A percentile compares a stretch with the other conserved stretches of the same genome.
Conservation (phyloP, 2,329 filamentous ascomycete genomes). For the Xylariaceae sp. region DNA sequence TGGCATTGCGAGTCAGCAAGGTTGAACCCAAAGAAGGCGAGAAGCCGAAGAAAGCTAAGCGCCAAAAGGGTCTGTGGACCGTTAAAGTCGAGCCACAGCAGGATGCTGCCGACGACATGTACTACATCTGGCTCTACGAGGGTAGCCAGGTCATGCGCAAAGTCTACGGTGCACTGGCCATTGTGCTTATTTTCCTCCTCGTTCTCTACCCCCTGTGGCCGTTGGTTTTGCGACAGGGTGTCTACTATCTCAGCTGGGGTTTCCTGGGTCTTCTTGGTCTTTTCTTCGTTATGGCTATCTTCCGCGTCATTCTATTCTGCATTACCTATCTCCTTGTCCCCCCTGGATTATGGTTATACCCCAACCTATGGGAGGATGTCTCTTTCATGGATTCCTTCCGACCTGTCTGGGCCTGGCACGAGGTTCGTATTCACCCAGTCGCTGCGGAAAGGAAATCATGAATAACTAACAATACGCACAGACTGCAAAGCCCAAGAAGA, state of each 20-base stretch:
- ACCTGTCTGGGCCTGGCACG: slow-evolving; percentile 96
- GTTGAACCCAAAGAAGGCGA: slow-evolving; percentile 72
- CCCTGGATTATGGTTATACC: slow-evolving; percentile 95
- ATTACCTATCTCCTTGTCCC: slow-evolving; percentile 79
- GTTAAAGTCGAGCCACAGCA: slow-evolving; percentile 96
- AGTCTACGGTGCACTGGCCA: slow-evolving; percentile 78
- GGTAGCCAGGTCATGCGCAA: slow-evolving; percentile 91
- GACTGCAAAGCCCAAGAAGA: slow-evolving; percentile 44
- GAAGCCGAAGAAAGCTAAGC: slow-evolving; percentile 71
- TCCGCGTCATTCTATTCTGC: slow-evolving; percentile 90
- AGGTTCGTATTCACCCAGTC: slow-evolving; percentile 51
- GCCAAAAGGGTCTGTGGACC: slow-evolving; percentile 92
- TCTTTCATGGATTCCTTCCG: slow-evolving; percentile 97
- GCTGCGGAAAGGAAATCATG: neutral
- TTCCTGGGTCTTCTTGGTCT: slow-evolving; percentile 83
- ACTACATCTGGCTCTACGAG: slow-evolving; percentile 97
- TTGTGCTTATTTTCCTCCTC: slow-evolving; percentile 77
- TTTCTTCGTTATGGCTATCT: slow-evolving; percentile 97
- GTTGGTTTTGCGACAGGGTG: slow-evolving; percentile 79
- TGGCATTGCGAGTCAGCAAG: slow-evolving; percentile 86
- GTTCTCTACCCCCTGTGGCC: slow-evolving; percentile 98
- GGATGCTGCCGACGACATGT: slow-evolving; percentile 77
- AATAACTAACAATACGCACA: slow-evolving; percentile 15
- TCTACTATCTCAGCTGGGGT: slow-evolving; percentile 96
- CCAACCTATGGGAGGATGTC: slow-evolving; percentile 96